Evolutionary conservation across 768 basidiomycete species (phyloP).

Genomic region (Rhodocollybia butyracea): DNA sequence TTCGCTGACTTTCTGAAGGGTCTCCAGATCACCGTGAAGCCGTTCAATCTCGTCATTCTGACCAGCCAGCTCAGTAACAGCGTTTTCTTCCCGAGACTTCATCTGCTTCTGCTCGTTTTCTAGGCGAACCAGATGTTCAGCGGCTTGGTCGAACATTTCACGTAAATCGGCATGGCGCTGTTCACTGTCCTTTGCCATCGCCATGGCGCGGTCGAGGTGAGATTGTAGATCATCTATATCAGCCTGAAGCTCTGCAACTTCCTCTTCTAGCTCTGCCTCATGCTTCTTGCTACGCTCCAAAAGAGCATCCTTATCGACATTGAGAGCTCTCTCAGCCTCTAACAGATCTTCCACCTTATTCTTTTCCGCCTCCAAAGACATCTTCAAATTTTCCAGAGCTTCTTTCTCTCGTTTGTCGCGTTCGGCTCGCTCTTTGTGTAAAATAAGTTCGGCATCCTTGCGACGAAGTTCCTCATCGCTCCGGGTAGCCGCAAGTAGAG

Average conservation of each 20-base stretch:
- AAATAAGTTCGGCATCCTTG: conserved; percentile 80
- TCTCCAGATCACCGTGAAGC: conserved; percentile 56
- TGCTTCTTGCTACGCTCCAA: conserved; percentile 81
- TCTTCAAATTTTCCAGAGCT: conserved; percentile 74
- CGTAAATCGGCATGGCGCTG: conserved; percentile 72
- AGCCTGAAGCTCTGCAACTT: conserved; percentile 70
- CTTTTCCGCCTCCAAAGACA: conserved; percentile 83
- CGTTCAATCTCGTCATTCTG: conserved; percentile 59
- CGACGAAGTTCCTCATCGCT: conserved; percentile 88
- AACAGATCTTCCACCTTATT: conserved; percentile 76
- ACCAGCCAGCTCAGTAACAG: conserved; percentile 52
- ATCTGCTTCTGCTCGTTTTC: conserved; percentile 75
- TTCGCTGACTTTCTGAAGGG: conserved; percentile 60
- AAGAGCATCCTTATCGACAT: conserved; percentile 78
- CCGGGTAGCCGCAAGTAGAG: conserved; percentile 86
- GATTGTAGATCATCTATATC: conserved; percentile 85
- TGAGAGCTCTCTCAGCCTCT: conserved; percentile 75
- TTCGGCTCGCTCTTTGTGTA: conserved; percentile 83
- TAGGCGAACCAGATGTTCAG: conserved; percentile 78
- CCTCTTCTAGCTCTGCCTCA: conserved; percentile 85
- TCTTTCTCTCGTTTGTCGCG: conserved; percentile 81
- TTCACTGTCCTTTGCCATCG: conserved; percentile 74
- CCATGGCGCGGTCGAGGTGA: conserved; percentile 78
- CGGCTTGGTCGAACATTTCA: conserved; percentile 77
- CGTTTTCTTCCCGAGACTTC: conserved; percentile 59